Conservation (phyloP, 2,329 filamentous ascomycete genomes). For the Diaporthe vexans region DNA sequence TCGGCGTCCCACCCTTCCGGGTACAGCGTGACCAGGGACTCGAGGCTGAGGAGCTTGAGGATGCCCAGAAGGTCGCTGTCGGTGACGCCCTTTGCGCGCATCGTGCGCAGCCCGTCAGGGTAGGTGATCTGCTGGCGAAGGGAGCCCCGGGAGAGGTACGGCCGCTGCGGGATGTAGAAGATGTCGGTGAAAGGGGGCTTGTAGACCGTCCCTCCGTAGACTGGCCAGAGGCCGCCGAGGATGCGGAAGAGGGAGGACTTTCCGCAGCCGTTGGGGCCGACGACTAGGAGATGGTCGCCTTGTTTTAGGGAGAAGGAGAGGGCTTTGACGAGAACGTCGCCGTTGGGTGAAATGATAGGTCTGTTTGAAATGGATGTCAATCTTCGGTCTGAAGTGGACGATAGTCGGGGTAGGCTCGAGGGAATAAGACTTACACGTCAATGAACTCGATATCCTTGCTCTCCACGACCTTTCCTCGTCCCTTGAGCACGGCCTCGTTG, state of each 20-base stretch:
- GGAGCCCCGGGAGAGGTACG: slow-evolving; percentile 91
- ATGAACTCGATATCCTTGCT: slow-evolving; percentile 87
- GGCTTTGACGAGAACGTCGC: slow-evolving; percentile 88
- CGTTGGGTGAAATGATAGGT: slow-evolving; percentile 96
- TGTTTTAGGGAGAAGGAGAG: slow-evolving; percentile 89
- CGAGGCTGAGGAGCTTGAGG: slow-evolving; percentile 84
- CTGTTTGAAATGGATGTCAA: slow-evolving; percentile 50
- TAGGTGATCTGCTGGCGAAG: slow-evolving; percentile 98
- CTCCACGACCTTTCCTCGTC: slow-evolving; percentile 85
- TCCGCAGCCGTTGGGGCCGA: slow-evolving; percentile 96
- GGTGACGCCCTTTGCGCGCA: slow-evolving; percentile 86
- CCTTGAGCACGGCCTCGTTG: slow-evolving; percentile 85
- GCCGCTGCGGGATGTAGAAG: slow-evolving; percentile 97
- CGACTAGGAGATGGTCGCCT: slow-evolving; percentile 92
- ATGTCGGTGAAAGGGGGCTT: slow-evolving; percentile 95
- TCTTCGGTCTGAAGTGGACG: background rate
- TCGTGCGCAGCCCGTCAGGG: slow-evolving; percentile 88
- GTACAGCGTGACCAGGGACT: slow-evolving; percentile 83
- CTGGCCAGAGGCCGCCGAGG: slow-evolving; percentile 95
- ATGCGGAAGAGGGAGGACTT: slow-evolving; percentile 98
- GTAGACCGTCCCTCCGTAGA: slow-evolving; percentile 93
- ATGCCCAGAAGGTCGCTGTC: slow-evolving; percentile 85
- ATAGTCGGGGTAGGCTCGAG: background rate
- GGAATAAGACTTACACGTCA: slow-evolving; percentile 72
- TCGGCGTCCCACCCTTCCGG: slow-evolving; percentile 89